Evolutionary conservation across 139 green algal genomes (phyloP).

Genomic region (Micractinium conductrix): DNA sequence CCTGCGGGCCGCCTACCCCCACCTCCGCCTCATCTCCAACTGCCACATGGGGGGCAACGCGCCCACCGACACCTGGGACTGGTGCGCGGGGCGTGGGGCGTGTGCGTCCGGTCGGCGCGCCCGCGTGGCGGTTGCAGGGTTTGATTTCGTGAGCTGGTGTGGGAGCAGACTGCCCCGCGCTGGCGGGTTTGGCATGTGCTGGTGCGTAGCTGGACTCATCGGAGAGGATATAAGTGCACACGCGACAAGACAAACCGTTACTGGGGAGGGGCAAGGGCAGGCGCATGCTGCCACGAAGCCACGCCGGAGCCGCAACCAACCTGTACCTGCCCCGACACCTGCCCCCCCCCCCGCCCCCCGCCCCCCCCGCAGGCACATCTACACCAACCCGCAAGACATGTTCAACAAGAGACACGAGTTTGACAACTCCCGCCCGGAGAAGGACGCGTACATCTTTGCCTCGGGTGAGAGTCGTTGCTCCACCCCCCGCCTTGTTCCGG

Average conservation of each 20-base stretch:
- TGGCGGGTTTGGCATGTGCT: no score
- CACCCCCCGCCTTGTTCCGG: no score
- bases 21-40: slow-evolving; percentile 64
- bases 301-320: no score
- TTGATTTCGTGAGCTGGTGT: no score
- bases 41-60: slow-evolving; percentile 61
- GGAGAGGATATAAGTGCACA: no score
- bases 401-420: slow-evolving; percentile 37
- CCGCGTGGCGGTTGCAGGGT: no score
- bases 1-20: slow-evolving; percentile 51
- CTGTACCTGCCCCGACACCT: no score
- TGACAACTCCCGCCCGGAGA: slow-evolving; percentile 16
- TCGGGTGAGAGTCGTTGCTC: neutral
- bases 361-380: slow-evolving; percentile 46
- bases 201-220: no score
- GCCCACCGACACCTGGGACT: slow-evolving; percentile 35
- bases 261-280: neutral
- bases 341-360: neutral
- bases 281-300: no score
- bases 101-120: no score
- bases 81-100: neutral
- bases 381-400: slow-evolving; percentile 52
- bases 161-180: no score
- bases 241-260: no score
- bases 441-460: slow-evolving; percentile 30